These are phyloP conservation scores for Penicillium digitatum DNA, from an alignment of 2,329 filamentous ascomycete genomes.

Conservation along the genomic window DNA sequence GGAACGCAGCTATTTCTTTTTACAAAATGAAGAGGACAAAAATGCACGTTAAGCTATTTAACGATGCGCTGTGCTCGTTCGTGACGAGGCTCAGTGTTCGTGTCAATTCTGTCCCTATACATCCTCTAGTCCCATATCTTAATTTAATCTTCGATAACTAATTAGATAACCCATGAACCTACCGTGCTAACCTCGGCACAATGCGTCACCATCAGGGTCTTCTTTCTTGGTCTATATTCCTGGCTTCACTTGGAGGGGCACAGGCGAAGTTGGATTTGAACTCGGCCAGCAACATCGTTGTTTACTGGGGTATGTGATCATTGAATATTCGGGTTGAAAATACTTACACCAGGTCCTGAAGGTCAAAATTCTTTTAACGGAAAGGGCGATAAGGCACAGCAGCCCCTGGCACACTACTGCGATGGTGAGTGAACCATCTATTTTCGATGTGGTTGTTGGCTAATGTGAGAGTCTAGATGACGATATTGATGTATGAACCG, in stretches of 20 bases:
- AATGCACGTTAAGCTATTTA: slow-evolving; percentile 16
- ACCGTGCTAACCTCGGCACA: background rate
- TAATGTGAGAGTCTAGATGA: slow-evolving; percentile 23
- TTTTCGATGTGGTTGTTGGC: background rate
- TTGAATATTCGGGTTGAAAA: background rate
- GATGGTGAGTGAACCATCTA: slow-evolving; percentile 43
- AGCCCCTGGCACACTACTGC: slow-evolving; percentile 58
- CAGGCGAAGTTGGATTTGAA: slow-evolving; percentile 44
- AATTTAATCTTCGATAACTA: slow-evolving; percentile 14
- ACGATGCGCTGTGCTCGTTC: background rate
- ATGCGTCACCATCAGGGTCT: slow-evolving; percentile 26
- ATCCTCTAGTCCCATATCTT: background rate
- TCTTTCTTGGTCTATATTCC: slow-evolving; percentile 26
- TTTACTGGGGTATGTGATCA: slow-evolving; percentile 57
- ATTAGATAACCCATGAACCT: background rate
- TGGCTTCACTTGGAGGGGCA: slow-evolving; percentile 31
- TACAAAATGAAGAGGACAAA: slow-evolving; percentile 11
- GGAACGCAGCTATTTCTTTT: slow-evolving; percentile 15
- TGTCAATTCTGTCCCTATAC: background rate
- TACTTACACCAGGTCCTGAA: slow-evolving; percentile 3
- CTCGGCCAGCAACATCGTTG: slow-evolving; percentile 54
- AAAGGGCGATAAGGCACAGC: slow-evolving; percentile 48
- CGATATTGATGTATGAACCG: slow-evolving; percentile 16
- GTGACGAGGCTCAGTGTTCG: background rate
- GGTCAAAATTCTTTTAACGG: slow-evolving; percentile 60